Evolutionary conservation across 2,329 filamentous ascomycete species (phyloP), one percentile per base, ranked within the genome.

Genomic region (Rhynchosporium graminicola): DNA sequence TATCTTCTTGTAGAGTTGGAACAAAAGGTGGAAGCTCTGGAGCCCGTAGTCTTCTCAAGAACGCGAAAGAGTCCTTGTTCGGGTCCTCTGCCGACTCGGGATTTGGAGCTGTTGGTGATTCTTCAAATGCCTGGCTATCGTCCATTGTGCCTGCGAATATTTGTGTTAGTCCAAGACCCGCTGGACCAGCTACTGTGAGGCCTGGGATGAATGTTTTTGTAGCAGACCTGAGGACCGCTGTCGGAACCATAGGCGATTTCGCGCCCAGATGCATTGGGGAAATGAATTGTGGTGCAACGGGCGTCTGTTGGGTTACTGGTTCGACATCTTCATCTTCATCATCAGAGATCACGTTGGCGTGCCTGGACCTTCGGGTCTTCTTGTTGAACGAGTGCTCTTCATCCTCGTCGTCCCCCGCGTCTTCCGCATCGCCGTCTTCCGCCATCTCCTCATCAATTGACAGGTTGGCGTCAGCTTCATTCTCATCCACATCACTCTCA

Each of bases 121-220:
- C 52, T 15, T 68, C 66, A 29, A 65, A 74, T 2, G 74, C 73
- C 55, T 82, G 77, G 63, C 80, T 79, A 43, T 84, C 86, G 54
- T 90, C 92, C 86, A 97, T 89, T 0, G 92, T 97, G 12, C 91
- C 91, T 4, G 90, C 90, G 73, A 97, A 97, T 65, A 95, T 94
- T 71, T 97, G 93, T 0, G 92, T 96, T 50, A 97, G 81, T 9
- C 91, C 90, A 47, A 96, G 77, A 2, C 86, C 86, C 42, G 85
- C 86, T 28, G 85, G 80, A 0, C 81, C 83, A 6, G 80, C 76
- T 3, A 87, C 80, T 2, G 87, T 84, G 26, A 91, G 77, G 1
- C 87, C 87, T 3, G 88, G 89, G 62, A 91, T 89, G 68, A 89
- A 88, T 0, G 79, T 83, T 76, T 89, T 90, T 63, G 83, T 87